A percentile compares a stretch with the other conserved stretches of the same genome.
These are phyloP conservation scores for Boletus eberwhitei DNA, from an alignment of 768 basidiomycete species.

Conservation along the genomic window DNA sequence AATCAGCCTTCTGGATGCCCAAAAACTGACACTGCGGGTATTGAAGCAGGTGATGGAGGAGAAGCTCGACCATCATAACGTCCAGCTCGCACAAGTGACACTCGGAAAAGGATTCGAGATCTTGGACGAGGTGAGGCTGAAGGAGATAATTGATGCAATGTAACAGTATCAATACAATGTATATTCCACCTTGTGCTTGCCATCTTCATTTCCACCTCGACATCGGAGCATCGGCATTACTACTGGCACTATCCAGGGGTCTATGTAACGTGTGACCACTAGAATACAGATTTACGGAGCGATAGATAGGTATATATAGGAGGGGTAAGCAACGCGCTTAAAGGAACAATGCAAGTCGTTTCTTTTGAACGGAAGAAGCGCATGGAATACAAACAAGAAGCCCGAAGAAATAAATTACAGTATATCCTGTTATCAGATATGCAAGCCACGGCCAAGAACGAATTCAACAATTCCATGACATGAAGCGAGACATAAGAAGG, in stretches of 20 bases:
- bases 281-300: slow-evolving; percentile 7
- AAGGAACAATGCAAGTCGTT: slow-evolving; percentile 13
- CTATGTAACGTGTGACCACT: slow-evolving; percentile 3
- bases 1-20: slow-evolving; percentile 89
- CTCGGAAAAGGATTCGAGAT: slow-evolving; percentile 83
- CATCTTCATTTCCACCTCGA: background rate
- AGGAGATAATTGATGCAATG: slow-evolving; percentile 84
- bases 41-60: slow-evolving; percentile 99
- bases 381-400: slow-evolving; percentile 17
- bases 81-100: slow-evolving; percentile 97
- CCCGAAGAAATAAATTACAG: slow-evolving; percentile 12
- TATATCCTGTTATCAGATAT: slow-evolving; percentile 18
- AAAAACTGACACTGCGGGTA: slow-evolving; percentile 79
- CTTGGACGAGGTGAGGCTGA: slow-evolving; percentile 72
- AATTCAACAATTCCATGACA: slow-evolving; percentile 7
- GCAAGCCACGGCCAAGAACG: slow-evolving; percentile 4
- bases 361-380: slow-evolving; percentile 6
- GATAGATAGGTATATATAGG: slow-evolving; percentile 28
- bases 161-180: slow-evolving; percentile 34
- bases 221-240: background rate
- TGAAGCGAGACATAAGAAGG: background rate
- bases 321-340: background rate
- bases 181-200: slow-evolving; percentile 6
- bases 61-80: slow-evolving; percentile 97
- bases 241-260: background rate